Conservation (phyloP, 2,329 filamentous ascomycete species). For the Phyllosticta paracitricarpa region DNA sequence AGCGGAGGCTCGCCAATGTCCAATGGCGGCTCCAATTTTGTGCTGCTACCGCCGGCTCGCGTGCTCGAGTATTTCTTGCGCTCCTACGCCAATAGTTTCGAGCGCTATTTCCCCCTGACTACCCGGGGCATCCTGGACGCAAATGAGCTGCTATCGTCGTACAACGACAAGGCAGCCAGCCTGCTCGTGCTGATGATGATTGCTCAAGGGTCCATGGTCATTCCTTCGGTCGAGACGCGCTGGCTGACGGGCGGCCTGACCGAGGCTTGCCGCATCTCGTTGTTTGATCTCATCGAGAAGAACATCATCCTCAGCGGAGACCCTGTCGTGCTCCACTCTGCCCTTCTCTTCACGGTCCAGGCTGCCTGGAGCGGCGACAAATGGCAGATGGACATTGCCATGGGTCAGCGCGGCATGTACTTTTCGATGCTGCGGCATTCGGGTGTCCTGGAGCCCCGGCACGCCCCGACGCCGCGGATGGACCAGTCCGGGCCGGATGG, state of each 20-base stretch:
- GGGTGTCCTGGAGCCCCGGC: slow-evolving; percentile 51
- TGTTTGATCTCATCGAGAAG: slow-evolving; percentile 63
- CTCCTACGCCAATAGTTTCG: slow-evolving; percentile 56
- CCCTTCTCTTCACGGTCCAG: slow-evolving; percentile 56
- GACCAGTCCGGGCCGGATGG: slow-evolving; percentile 36
- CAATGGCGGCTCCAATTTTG: slow-evolving; percentile 49
- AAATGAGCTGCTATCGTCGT: slow-evolving; percentile 53
- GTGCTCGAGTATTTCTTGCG: slow-evolving; percentile 59
- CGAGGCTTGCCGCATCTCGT: slow-evolving; percentile 61
- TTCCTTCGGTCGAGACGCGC: slow-evolving; percentile 54
- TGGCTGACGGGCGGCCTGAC: slow-evolving; percentile 57
- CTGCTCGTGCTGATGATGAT: slow-evolving; percentile 62
- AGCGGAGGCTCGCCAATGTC: slow-evolving; percentile 36
- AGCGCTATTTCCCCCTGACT: slow-evolving; percentile 56
- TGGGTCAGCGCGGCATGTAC: slow-evolving; percentile 66
- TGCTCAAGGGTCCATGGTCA: slow-evolving; percentile 57
- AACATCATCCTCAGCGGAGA: slow-evolving; percentile 59
- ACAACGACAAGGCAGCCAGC: slow-evolving; percentile 55
- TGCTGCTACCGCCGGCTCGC: slow-evolving; percentile 55
- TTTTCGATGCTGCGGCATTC: slow-evolving; percentile 62
- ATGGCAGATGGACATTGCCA: slow-evolving; percentile 68
- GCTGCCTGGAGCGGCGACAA: slow-evolving; percentile 67
- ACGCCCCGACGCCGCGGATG: slow-evolving; percentile 35
- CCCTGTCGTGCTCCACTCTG: slow-evolving; percentile 53
- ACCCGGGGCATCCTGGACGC: slow-evolving; percentile 51